Evolutionary conservation across 345 rosid genomes (phyloP), one percentile per base, ranked within the genome.

Genomic region (Acer negundo): DNA sequence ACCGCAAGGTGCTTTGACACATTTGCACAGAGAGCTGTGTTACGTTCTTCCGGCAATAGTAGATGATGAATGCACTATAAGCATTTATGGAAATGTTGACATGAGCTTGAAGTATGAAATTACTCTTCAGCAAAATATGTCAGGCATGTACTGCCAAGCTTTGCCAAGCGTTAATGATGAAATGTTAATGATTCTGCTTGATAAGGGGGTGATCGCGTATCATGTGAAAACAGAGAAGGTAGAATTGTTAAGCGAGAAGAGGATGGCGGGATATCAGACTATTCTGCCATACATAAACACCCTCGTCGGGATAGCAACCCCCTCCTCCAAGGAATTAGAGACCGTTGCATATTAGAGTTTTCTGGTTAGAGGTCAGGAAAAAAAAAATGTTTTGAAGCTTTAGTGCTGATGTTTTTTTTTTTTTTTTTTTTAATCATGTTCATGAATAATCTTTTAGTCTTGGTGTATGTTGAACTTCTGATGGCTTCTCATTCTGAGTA

Each of bases 231-330:
- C 35, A 47, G 22, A 76, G 66, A 44, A 38, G 81, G 59, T 19
- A 42, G 22, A 72, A 17, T 0, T 75, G 44, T 40, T 77, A 0
- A 70, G 77, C 47, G 11, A 47, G 28, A 49, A 44, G 66, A 58
- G 67, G 53, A 17, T n/a, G 20, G 22, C 16, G 24, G 81, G 72
- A 13, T 71, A 26, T 31, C 51, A 22, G 35, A 84, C 28, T 77
- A 79, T 65, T 61, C 75, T 87, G 70, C 87, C 88, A 1, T 84
- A 87, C 47, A 75, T 85, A 64, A 87, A 84, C 79, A 78, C 67
- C 75, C 83, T 87, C 40, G 88, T 75, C 2, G 8, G 51, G 22
- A 77, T 65, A 31, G 7, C 35, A 11, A 31, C 38, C 51, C 62
- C 35, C 49, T 75, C 17, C 15, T 28, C 1, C 38, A 35, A 35